Base-by-base conservation (phyloP, 2,329 filamentous ascomycete species). In the Verticillium nubilum region DNA sequence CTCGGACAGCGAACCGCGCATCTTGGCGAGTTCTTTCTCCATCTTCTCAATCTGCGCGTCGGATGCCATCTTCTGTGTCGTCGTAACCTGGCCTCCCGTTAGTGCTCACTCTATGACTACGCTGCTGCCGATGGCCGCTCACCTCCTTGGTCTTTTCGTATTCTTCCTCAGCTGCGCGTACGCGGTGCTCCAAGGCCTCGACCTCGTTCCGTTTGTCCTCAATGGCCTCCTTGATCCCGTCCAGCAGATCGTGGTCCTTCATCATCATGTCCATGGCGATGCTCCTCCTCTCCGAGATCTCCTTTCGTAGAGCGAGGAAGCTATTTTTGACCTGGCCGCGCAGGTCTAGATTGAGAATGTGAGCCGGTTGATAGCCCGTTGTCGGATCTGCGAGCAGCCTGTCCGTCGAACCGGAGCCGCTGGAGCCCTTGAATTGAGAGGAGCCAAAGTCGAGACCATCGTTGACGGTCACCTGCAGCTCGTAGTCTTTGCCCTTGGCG, bases 31-130 rank as follows among this genome's bases (percentile, higher is more conserved):
- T 73, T 99, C 93, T 75, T 97, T 97, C 76, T 99, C 95, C 89
- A 97, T 96, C 79, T 95, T 95, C 75, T 99, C 95, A 68, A 99
- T 97, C 73, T 98, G 94, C 9, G 93, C 87, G 71, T 98, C 95
- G 2, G 88, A 91, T 7, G 88, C 89, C 71, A 94, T 85, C 76
- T 96, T 96, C 72, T 97, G 92, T 19, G 92, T 91, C 53, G 85
- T 90, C 7, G 90, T 94, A 61, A 84, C 76, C 71, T 72, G 52
- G n/a, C 3, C 47, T 33, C 5, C 15, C 19, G 13, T 56, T 27
- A 33, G 10, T 29, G 52, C 4, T 25, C 13, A 13, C 7, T 3
- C 12, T 47, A 27, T 12, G 10, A 13, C 7, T 7, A 3, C 10
- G 27, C 31, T n/a, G 4, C 27, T 25, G 54, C 33, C 25, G 10